These are phyloP conservation scores for Pleurotus citrinopileatus DNA, from an alignment of 768 basidiomycete genomes.

Conservation along the genomic window DNA sequence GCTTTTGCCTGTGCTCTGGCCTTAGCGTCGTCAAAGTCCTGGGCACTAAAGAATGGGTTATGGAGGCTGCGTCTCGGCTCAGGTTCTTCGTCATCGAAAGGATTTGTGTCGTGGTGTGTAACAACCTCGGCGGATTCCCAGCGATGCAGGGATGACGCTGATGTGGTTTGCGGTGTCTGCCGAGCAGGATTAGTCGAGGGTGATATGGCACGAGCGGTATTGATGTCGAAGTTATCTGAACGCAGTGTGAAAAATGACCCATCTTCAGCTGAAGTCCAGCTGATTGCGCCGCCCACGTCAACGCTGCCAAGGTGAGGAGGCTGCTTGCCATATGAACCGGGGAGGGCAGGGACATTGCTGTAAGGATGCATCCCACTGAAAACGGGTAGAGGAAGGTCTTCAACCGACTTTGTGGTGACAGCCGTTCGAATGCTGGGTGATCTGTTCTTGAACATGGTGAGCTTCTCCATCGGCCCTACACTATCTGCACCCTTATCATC, in stretches of 20 bases:
- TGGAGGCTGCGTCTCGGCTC: not conserved
- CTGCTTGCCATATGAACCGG: conserved; percentile 29
- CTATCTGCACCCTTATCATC: conserved; percentile 41
- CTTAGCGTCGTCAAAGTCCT: conserved; percentile 7
- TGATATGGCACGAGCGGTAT: conserved; percentile 42
- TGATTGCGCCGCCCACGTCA: conserved; percentile 38
- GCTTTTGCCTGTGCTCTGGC: not conserved
- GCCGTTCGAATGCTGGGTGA: conserved; percentile 53
- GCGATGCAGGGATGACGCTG: conserved; percentile 43
- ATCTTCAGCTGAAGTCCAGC: conserved; percentile 55
- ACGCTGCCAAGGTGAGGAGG: conserved; percentile 36
- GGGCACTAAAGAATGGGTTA: conserved; percentile 8
- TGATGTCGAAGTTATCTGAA: conserved; percentile 40
- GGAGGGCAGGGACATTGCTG: conserved; percentile 45
- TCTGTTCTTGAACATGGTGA: conserved; percentile 66
- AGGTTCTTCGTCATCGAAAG: not conserved
- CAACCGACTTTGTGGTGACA: conserved; percentile 38
- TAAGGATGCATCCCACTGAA: conserved; percentile 40
- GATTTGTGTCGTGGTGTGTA: conserved; percentile 31
- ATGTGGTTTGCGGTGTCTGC: conserved; percentile 57
- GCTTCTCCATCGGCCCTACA: conserved; percentile 54
- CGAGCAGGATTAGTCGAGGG: conserved; percentile 51
- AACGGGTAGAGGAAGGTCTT: conserved; percentile 40
- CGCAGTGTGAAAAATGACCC: conserved; percentile 45
- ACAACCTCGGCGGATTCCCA: conserved; percentile 74